Conservation (phyloP, 2,329 filamentous ascomycete species). For the Venturia asperata region DNA sequence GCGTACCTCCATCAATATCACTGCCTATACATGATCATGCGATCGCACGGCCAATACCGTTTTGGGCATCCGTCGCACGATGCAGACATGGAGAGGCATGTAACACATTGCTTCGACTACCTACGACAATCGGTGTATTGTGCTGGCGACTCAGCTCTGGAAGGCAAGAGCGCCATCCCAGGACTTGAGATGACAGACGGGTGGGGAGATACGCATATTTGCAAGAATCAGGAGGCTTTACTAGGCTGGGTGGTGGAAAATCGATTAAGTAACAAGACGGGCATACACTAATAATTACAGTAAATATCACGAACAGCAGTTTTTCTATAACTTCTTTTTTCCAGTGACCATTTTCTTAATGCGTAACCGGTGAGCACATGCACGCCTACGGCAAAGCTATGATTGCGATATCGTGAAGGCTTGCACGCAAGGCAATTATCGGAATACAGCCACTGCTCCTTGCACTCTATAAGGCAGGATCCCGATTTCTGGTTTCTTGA, state of each 20-base stretch:
- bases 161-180: slow-evolving; percentile 13
- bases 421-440: too few relatives aligned
- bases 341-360: too few relatives aligned
- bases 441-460: too few relatives aligned
- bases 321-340: too few relatives aligned
- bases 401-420: too few relatives aligned
- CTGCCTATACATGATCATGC: slow-evolving; percentile 19
- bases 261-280: slow-evolving; percentile 18
- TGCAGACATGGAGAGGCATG: slow-evolving; percentile 17
- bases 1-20: slow-evolving; percentile 19
- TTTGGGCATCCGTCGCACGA: not conserved
- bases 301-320: too few relatives aligned
- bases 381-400: too few relatives aligned
- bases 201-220: slow-evolving; percentile 19
- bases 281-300: slow-evolving; percentile 11
- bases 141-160: slow-evolving; percentile 17
- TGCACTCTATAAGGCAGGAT: too few relatives aligned
- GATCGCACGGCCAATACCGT: not conserved
- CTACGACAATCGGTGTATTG: slow-evolving; percentile 16
- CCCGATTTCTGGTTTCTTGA: too few relatives aligned
- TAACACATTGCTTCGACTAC: slow-evolving; percentile 20
- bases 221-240: slow-evolving; percentile 14
- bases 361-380: too few relatives aligned
- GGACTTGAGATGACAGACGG: slow-evolving; percentile 19
- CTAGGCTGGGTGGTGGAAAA: slow-evolving; percentile 16